Evolutionary conservation across 768 basidiomycete genomes (phyloP).

Genomic region (Boletus fagicola): DNA sequence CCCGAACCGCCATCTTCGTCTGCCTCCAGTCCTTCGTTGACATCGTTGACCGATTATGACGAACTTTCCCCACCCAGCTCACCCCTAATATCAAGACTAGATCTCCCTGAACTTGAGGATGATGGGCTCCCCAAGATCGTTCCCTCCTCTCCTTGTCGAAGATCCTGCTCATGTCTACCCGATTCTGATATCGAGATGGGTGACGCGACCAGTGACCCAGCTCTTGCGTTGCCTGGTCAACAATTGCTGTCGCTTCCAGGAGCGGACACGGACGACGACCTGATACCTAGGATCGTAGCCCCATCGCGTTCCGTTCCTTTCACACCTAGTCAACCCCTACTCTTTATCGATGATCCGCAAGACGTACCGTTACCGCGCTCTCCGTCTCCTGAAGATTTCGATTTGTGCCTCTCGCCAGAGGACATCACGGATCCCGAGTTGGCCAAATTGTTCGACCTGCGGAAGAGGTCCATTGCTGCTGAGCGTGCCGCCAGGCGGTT

Average conservation of each 20-base stretch:
- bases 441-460: conserved; percentile 39
- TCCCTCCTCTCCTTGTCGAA: conserved; percentile 31
- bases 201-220: conserved; percentile 17
- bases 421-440: conserved; percentile 39
- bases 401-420: conserved; percentile 36
- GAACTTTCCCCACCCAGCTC: conserved; percentile 28
- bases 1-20: conserved; percentile 12
- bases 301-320: conserved; percentile 12
- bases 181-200: conserved; percentile 29
- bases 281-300: conserved; percentile 33
- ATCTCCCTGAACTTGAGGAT: conserved; percentile 35
- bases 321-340: conserved; percentile 29
- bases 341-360: conserved; percentile 44
- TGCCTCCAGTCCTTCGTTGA: conserved; percentile 11
- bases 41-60: conserved; percentile 27
- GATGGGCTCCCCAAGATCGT: conserved; percentile 20
- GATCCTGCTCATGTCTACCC: conserved; percentile 30
- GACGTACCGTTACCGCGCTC: conserved; percentile 41
- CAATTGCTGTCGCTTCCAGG: conserved; percentile 41
- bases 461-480: conserved; percentile 36
- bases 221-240: conserved; percentile 19
- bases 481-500: conserved; percentile 32
- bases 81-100: conserved; percentile 30
- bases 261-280: conserved; percentile 42
- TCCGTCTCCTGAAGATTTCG: conserved; percentile 42